A percentile compares a stretch with the other conserved stretches of the same genome.
Evolutionary conservation across 306 rosid genomes (phyloP).

Genomic region (Vigna trinervia): DNA sequence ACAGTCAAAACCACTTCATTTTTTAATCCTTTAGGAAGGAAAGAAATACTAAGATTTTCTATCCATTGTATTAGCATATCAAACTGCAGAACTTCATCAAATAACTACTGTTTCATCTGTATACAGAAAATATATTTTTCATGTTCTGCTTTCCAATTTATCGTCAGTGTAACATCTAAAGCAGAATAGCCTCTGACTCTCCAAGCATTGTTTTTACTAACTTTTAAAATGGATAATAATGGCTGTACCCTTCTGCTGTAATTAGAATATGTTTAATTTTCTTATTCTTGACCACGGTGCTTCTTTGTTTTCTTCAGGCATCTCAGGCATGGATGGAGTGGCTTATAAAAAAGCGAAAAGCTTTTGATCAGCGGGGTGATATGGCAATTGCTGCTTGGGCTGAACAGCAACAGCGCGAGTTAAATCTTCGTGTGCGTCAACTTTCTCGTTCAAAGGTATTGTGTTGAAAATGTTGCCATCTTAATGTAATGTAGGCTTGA

Average conservation of each 20-base stretch:
- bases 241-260: conserved; percentile 23
- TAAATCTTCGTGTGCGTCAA: conserved; percentile 83
- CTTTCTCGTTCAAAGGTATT: conserved; percentile 94
- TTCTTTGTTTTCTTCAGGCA: conserved; percentile 66
- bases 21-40: conserved; percentile 3
- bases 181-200: not conserved
- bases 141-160: conserved; percentile 2
- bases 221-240: conserved; percentile 21
- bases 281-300: conserved; percentile 26
- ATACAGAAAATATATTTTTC: conserved; percentile 13
- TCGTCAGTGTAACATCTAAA: not conserved
- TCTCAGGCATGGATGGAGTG: conserved; percentile 99
- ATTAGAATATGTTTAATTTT: not conserved
- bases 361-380: conserved; percentile 94
- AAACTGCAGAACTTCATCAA: not conserved
- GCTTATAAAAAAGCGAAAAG: conserved; percentile 89
- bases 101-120: conserved; percentile 3
- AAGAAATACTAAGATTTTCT: conserved; percentile 6
- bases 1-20: not conserved
- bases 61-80: conserved; percentile 6
- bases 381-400: conserved; percentile 99
- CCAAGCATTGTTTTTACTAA: conserved; percentile 10
- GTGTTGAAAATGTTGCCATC: conserved; percentile 30
- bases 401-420: conserved; percentile 91
- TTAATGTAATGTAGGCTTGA: conserved; percentile 40